Evolutionary conservation across 2,329 filamentous ascomycete genomes (phyloP), one percentile per base, ranked within the genome.

Genomic region (Ceratocystis alfenasii): DNA sequence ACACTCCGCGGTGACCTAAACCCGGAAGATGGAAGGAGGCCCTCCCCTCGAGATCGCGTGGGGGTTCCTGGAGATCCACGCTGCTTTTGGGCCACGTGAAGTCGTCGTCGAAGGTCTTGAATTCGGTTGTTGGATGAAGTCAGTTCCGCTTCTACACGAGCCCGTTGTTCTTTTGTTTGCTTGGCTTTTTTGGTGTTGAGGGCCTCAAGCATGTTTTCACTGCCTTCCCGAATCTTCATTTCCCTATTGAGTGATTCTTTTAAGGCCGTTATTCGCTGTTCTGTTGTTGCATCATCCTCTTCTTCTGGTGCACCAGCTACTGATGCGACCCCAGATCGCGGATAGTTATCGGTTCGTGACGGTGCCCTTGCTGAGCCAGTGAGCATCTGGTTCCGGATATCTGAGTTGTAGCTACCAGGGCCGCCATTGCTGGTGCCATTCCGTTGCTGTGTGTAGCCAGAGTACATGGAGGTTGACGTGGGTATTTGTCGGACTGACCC

Each of bases 211-310:
- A 99, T 87, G 74, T 99, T 99, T 79, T 99, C 94, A 67, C 93
- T 96, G 22, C 94, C 94, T 72, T 93, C 89, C 76, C 95, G 96
- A 74, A 99, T 97, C 80, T 97, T 97, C 78, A 92, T 87, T 77
- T 99, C 95, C 72, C 95, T 93, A 70, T 91, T 93, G 69, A 99
- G 87, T 72, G 87, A 84, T 71, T 96, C 92, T 72, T 88, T 87
- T 69, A 96, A 81, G 63, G 84, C 80, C 25, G 86, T 83, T 71
- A 96, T 85, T 50, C 85, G 83, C 75, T 90, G 86, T 74, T 95
- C 90, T 15, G 85, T 81, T 8, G 80, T 81, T 17, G 74, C 69
- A 70, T 78, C 70, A 72, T 75, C 75, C 67, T 84, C 83, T 64
- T 86, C 84, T 70, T 89, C 87, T 65, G 87, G 45, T 33, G 63